These are phyloP conservation scores for Crotalaria pallida DNA, from an alignment of 306 rosid species.

Conservation along the genomic window DNA sequence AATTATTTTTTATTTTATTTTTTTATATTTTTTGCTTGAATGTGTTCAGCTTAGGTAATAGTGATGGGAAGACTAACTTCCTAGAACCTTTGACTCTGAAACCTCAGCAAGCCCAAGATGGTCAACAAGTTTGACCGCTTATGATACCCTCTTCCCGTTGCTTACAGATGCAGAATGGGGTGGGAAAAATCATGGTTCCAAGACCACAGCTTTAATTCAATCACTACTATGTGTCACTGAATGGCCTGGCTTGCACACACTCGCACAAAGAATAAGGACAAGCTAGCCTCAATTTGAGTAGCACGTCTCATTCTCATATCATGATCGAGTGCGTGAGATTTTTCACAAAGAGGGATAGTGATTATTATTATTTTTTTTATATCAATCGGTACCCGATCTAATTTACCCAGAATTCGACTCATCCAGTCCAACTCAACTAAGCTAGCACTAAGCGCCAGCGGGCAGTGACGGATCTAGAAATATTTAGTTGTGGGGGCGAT, in stretches of 20 bases:
- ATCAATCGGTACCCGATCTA: too few species aligned
- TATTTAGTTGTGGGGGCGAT: too few species aligned
- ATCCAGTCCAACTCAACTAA: too few species aligned
- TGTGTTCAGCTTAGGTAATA: slow-evolving; percentile 40
- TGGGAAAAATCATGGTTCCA: slow-evolving; percentile 62
- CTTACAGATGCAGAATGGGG: slow-evolving; percentile 52
- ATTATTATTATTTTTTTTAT: too few species aligned
- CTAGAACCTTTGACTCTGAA: slow-evolving; percentile 54
- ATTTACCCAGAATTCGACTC: too few species aligned
- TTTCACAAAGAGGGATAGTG: neutral
- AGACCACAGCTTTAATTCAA: slow-evolving; percentile 34
- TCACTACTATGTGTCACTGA: slow-evolving; percentile 27
- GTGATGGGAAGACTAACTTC: slow-evolving; percentile 32
- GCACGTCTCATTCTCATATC: neutral
- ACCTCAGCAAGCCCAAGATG: slow-evolving; percentile 57
- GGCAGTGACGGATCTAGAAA: too few species aligned
- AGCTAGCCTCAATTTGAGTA: neutral
- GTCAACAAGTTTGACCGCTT: slow-evolving; percentile 60
- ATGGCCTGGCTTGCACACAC: slow-evolving; percentile 21
- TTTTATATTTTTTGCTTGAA: neutral
- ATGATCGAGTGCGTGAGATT: neutral
- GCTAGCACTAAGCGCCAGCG: too few species aligned
- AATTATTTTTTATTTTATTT: too few species aligned
- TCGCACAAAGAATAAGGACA: slow-evolving; percentile 25
- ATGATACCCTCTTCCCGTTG: slow-evolving; percentile 23